Conservation (phyloP, 768 basidiomycete species). For the Imleria badia region DNA sequence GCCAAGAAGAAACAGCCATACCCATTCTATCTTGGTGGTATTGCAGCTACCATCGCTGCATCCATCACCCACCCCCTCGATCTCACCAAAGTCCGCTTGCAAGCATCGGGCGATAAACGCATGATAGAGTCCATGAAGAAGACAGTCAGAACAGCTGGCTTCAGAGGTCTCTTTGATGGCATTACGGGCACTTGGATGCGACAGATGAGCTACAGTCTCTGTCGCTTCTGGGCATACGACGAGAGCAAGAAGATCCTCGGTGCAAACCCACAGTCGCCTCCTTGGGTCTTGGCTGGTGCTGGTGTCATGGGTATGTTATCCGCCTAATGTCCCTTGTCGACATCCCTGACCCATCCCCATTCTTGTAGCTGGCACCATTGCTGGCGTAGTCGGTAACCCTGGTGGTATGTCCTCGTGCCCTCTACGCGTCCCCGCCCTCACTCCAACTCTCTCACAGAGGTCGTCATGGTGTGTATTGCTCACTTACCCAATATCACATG, state of each 20-base stretch:
- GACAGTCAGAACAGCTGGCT: conserved; percentile 78
- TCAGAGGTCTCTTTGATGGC: conserved; percentile 75
- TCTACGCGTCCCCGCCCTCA: background rate
- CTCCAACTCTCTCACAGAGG: conserved; percentile 42
- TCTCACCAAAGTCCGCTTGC: conserved; percentile 88
- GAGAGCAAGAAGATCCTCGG: conserved; percentile 84
- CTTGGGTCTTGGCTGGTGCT: conserved; percentile 78
- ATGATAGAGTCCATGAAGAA: conserved; percentile 84
- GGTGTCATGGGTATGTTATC: conserved; percentile 77
- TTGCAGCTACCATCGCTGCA: conserved; percentile 87
- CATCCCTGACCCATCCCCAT: background rate
- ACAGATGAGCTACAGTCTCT: conserved; percentile 91
- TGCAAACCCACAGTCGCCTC: conserved; percentile 62
- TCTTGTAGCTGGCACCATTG: conserved; percentile 71
- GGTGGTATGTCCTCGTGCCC: conserved; percentile 50
- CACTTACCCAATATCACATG: conserved; percentile 13
- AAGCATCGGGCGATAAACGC: conserved; percentile 89
- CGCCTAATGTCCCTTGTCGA: background rate
- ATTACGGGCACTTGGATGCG: conserved; percentile 87
- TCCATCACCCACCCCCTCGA: conserved; percentile 86
- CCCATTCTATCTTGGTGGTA: conserved; percentile 85
- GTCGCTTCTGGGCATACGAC: conserved; percentile 93
- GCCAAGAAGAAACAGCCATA: conserved; percentile 63
- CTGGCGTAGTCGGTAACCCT: conserved; percentile 87
- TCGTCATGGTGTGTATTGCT: conserved; percentile 57